These are phyloP conservation scores for Herpomyces periplanetae DNA, from an alignment of 2,329 filamentous ascomycete genomes.

Conservation along the genomic window DNA sequence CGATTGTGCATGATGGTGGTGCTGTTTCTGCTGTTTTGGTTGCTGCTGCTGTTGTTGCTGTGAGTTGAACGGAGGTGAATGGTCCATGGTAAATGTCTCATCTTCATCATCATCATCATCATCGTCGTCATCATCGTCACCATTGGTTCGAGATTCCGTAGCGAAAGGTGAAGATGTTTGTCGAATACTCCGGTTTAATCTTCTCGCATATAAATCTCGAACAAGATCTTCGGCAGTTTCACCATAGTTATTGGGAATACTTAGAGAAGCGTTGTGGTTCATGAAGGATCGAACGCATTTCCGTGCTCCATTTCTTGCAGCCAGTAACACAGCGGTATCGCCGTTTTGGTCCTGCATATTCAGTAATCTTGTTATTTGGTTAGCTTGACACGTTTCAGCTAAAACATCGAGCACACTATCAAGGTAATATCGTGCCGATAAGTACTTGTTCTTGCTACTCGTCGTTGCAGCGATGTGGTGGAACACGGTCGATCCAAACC, in stretches of 20 bases:
- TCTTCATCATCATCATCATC: constrained; percentile 6
- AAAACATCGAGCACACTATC: constrained; percentile 65
- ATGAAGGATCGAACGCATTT: constrained; percentile 24
- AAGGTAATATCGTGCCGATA: constrained; percentile 65
- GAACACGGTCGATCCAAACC: constrained; percentile 49
- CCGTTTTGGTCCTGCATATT: constrained; percentile 51
- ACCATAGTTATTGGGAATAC: constrained; percentile 43
- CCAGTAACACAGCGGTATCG: constrained; percentile 60
- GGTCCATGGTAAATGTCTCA: constrained; percentile 5
- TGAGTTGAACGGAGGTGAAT: constrained; percentile 11
- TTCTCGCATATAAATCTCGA: constrained; percentile 23
- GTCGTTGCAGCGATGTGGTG: constrained; percentile 78
- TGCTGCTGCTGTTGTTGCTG: constrained; percentile 27
- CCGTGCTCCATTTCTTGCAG: constrained; percentile 52
- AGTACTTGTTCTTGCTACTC: constrained; percentile 44
- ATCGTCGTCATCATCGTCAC: constrained; percentile 4
- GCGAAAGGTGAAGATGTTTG: constrained; percentile 27
- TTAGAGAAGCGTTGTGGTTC: constrained; percentile 38
- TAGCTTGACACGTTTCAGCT: constrained; percentile 30
- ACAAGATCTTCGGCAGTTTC: constrained; percentile 56
- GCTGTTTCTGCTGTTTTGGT: no score
- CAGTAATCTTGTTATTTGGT: constrained; percentile 34
- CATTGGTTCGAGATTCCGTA: constrained; percentile 5
- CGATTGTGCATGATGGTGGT: no score
- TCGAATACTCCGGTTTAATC: constrained; percentile 14